Percentiles rank a stretch among this genome's conserved stretches.
phyloP scores from a whole-genome alignment of 108 stramenopile species.

The Nannochloropsis oceanica region DNA sequence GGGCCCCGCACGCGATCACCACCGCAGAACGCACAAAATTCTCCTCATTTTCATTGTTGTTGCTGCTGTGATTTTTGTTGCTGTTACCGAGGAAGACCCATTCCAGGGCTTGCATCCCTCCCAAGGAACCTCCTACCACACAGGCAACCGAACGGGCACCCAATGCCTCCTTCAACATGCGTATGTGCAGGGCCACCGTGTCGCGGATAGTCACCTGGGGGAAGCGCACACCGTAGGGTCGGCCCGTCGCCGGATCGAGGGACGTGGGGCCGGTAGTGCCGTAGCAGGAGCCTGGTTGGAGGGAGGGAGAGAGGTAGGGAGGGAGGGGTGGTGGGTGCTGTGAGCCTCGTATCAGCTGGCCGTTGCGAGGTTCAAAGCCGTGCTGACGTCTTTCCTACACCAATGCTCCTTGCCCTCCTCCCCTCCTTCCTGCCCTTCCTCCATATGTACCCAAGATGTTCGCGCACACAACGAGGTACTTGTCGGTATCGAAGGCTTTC shows the following conservation, averaged over 20 bases:
- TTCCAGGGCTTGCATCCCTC: slow-evolving; percentile 87
- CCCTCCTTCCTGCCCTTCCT: not conserved
- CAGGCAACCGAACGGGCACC: slow-evolving; percentile 52
- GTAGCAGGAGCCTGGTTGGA: slow-evolving; percentile 47
- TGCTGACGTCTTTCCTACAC: not conserved
- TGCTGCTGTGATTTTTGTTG: not conserved
- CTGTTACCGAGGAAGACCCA: slow-evolving; percentile 56
- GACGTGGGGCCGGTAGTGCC: slow-evolving; percentile 58
- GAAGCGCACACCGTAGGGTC: slow-evolving; percentile 58
- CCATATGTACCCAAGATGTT: slow-evolving; percentile 56
- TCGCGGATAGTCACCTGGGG: slow-evolving; percentile 72
- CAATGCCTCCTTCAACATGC: slow-evolving; percentile 54
- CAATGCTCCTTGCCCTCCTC: not conserved
- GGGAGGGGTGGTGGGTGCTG: not conserved
- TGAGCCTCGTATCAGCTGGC: not conserved
- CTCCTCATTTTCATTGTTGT: not conserved
- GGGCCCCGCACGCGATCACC: slow-evolving; percentile 73
- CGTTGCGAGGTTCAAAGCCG: not conserved
- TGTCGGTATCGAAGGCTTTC: slow-evolving; percentile 73
- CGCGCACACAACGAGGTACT: slow-evolving; percentile 71
- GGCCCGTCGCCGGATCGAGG: slow-evolving; percentile 42
- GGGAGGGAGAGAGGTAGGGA: not conserved
- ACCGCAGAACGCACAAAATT: slow-evolving; percentile 51
- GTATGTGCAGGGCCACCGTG: slow-evolving; percentile 61
- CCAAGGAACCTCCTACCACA: slow-evolving; percentile 83